Base-by-base conservation (phyloP, 1,139 yeast genomes). In the Yamadazyma jaroonii region DNA sequence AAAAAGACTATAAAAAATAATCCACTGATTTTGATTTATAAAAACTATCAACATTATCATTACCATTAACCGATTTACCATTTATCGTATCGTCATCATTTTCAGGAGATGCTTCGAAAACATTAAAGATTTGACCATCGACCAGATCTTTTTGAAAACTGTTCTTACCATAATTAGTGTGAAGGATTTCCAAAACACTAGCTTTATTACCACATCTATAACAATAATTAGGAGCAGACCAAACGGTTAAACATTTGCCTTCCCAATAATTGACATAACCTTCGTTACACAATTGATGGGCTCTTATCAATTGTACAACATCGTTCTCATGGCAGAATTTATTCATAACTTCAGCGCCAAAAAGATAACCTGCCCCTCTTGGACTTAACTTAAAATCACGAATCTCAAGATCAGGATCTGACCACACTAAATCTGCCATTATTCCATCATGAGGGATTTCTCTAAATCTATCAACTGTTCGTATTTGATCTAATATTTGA, bases 381-480 rank as follows among this genome's bases (percentile, higher is more conserved):
- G 98, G 96, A 11, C 94, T 83, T 25, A 92, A 74, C 46, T 89
- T 83, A 59, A 92, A 94, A 54, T 89, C 94, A 40, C 81, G 69
- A 39, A 84, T 75, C 42, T 83, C 86, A 26, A 87, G 89, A 56
- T 94, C 98, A 0, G 99, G 98, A 54, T 92, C 99, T 9, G 95
- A 84, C 99, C 99, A 92, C 12, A 92, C 97, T 41, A 92, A 67
- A 59, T 92, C 99, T 1, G 98, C 97, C 97, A 92, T 94, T 23
- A 96, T 95, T 0, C 98, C 98, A 57, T 92, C 98, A 52, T 94
- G 98, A 1, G 99, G 98, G 21, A 92, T 89, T 57, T 94, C 98
- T 47, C 80, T 78, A 60, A 89, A 90, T 45, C 99, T 61, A 57
- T 94, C 97, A 20, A 94, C 80, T 20, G 94, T 82, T 48, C 86